These are phyloP conservation scores for Endoconidiophora polonica DNA, from an alignment of 2,329 filamentous ascomycete species.

Conservation along the genomic window DNA sequence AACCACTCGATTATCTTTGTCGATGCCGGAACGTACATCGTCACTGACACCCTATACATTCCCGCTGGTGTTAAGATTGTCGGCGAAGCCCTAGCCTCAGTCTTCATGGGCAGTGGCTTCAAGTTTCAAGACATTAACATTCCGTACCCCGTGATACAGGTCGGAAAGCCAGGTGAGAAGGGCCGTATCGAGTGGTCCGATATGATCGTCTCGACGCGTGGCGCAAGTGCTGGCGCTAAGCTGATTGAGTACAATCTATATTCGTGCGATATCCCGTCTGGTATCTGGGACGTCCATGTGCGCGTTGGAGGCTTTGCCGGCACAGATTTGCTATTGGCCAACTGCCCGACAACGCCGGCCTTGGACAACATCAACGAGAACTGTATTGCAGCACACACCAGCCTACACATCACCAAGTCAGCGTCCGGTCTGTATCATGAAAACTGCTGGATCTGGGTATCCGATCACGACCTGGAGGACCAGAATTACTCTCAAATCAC, in stretches of 20 bases:
- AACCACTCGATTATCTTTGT: constrained; percentile 40
- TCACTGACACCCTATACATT: constrained; percentile 36
- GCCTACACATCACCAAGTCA: constrained; percentile 25
- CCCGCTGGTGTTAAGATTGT: constrained; percentile 37
- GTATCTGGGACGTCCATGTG: constrained; percentile 63
- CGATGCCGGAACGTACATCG: constrained; percentile 43
- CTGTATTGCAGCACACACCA: constrained; percentile 28
- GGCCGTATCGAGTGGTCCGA: constrained; percentile 57
- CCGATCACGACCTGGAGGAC: constrained; percentile 40
- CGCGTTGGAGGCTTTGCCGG: constrained; percentile 58
- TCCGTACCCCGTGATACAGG: constrained; percentile 48
- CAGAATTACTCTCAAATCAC: constrained; percentile 30
- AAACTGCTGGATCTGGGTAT: constrained; percentile 31
- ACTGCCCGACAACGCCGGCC: constrained; percentile 41
- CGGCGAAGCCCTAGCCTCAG: constrained; percentile 38
- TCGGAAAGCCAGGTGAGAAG: constrained; percentile 44
- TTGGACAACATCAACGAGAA: constrained; percentile 16
- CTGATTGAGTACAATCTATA: constrained; percentile 59
- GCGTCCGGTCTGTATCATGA: constrained; percentile 26
- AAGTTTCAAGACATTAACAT: constrained; percentile 38
- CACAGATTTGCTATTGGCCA: constrained; percentile 48
- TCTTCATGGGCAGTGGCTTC: constrained; percentile 37
- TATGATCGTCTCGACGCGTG: constrained; percentile 52
- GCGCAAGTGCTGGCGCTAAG: constrained; percentile 48
- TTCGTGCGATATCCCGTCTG: constrained; percentile 26